Conservation (phyloP, 1,284 basidiomycete species). For the Exobasidium cylindrosporum region DNA sequence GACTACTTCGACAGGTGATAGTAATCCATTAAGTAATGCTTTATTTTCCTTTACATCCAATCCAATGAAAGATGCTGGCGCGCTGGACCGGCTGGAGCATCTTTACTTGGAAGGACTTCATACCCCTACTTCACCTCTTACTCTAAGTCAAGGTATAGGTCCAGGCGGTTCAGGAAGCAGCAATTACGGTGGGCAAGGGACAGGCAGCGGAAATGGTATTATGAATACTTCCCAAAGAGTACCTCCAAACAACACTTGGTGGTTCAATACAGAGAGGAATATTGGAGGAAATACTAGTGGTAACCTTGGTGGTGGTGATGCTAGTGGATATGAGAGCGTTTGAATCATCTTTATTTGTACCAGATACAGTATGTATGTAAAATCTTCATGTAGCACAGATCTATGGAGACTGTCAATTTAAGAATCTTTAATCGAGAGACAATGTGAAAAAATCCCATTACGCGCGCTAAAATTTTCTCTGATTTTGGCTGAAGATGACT, state of each 20-base stretch:
- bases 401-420: too few species aligned
- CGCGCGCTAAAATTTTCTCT: too few species aligned
- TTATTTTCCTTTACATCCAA: not conserved
- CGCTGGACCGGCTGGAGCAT: slow-evolving; percentile 21
- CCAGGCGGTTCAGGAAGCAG: not conserved
- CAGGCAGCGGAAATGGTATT: not conserved
- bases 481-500: too few species aligned
- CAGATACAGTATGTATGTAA: too few species aligned
- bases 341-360: too few species aligned
- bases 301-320: not conserved
- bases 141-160: not conserved
- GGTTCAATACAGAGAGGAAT: not conserved
- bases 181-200: not conserved
- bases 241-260: not conserved
- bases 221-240: not conserved
- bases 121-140: not conserved
- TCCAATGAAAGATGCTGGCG: slow-evolving; percentile 6
- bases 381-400: too few species aligned
- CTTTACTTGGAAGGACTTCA: slow-evolving; percentile 22
- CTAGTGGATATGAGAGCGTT: not conserved
- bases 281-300: too few species aligned
- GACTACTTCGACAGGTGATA: not conserved
- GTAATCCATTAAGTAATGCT: not conserved
- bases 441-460: too few species aligned
- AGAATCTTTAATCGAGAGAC: too few species aligned